phyloP scores from a whole-genome alignment of 345 rosid genomes.

The Linum tenue region DNA sequence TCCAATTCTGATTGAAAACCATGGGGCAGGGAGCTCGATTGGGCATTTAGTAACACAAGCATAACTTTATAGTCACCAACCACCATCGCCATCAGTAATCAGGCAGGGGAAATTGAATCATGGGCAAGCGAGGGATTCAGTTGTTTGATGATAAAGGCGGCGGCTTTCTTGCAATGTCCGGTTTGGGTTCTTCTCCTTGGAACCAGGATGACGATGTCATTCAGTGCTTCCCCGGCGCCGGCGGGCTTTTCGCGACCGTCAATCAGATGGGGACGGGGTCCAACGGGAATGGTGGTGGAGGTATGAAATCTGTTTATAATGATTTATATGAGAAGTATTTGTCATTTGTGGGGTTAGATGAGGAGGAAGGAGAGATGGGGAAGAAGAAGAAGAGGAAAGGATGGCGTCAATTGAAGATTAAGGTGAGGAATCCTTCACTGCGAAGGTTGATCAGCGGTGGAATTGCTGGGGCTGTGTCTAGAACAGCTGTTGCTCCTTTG shows the following conservation, averaged over 20 bases:
- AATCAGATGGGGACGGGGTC: conserved; percentile 16
- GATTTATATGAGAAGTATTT: conserved; percentile 61
- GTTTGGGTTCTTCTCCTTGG: conserved; percentile 46
- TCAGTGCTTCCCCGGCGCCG: conserved; percentile 29
- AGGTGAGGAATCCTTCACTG: conserved; percentile 71
- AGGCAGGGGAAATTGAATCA: conserved; percentile 14
- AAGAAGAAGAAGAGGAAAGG: conserved; percentile 28
- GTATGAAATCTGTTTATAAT: conserved; percentile 32
- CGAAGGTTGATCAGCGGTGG: conserved; percentile 90
- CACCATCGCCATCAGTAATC: too few relatives aligned
- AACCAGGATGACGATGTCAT: conserved; percentile 16
- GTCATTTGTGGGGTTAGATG: conserved; percentile 30
- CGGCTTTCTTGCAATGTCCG: conserved; percentile 45
- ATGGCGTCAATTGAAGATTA: conserved; percentile 57
- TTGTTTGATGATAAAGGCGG: conserved; percentile 14
- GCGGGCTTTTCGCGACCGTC: conserved; percentile 35
- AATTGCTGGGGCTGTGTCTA: conserved; percentile 81
- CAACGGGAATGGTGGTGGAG: conserved; percentile 48
- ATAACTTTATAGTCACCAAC: background rate
- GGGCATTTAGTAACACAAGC: conserved; percentile 9
- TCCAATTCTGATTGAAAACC: background rate
- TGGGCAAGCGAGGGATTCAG: conserved; percentile 49
- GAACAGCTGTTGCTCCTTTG: conserved; percentile 92
- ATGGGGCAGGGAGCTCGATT: conserved; percentile 11
- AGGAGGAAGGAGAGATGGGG: background rate